Conservation (phyloP, 2,329 filamentous ascomycete species). For the Diplocarpon rosae region DNA sequence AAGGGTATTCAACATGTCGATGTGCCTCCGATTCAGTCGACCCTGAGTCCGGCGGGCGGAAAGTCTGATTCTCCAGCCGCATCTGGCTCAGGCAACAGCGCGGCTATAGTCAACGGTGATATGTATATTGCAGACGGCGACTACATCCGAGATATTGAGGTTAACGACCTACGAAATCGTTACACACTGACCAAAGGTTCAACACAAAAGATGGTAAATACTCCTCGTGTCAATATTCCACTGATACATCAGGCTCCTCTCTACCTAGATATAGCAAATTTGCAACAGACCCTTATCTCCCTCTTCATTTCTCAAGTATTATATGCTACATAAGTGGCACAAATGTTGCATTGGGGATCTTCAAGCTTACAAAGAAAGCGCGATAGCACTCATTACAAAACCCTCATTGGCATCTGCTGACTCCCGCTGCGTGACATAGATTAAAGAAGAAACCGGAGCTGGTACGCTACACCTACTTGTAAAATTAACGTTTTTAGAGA, state of each 20-base stretch:
- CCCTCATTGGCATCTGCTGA: slow-evolving; percentile 89
- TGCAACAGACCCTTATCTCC: slow-evolving; percentile 3
- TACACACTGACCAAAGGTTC: slow-evolving; percentile 95
- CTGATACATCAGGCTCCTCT: slow-evolving; percentile 46
- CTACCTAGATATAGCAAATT: slow-evolving; percentile 25
- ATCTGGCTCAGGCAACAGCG: slow-evolving; percentile 29
- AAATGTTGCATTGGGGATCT: slow-evolving; percentile 40
- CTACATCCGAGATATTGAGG: slow-evolving; percentile 97
- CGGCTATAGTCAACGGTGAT: slow-evolving; percentile 58
- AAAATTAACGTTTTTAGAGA: slow-evolving; percentile 28
- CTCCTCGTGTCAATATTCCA: slow-evolving; percentile 51
- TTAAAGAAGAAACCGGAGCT: slow-evolving; percentile 98
- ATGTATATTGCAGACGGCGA: slow-evolving; percentile 95
- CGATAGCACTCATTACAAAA: slow-evolving; percentile 50
- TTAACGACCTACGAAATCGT: slow-evolving; percentile 93
- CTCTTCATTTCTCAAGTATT: slow-evolving; percentile 21
- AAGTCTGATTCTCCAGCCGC: slow-evolving; percentile 23
- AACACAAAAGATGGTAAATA: slow-evolving; percentile 99
- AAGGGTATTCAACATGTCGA: slow-evolving; percentile 87
- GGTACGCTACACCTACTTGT: slow-evolving; percentile 63
- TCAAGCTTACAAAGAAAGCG: slow-evolving; percentile 58
- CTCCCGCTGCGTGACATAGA: slow-evolving; percentile 84
- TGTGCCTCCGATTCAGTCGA: slow-evolving; percentile 63
- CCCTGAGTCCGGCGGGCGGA: slow-evolving; percentile 17
- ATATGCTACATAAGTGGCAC: slow-evolving; percentile 21